Base-by-base conservation (phyloP, 1,139 yeast species). In the Magnusiomyces magnusii region DNA sequence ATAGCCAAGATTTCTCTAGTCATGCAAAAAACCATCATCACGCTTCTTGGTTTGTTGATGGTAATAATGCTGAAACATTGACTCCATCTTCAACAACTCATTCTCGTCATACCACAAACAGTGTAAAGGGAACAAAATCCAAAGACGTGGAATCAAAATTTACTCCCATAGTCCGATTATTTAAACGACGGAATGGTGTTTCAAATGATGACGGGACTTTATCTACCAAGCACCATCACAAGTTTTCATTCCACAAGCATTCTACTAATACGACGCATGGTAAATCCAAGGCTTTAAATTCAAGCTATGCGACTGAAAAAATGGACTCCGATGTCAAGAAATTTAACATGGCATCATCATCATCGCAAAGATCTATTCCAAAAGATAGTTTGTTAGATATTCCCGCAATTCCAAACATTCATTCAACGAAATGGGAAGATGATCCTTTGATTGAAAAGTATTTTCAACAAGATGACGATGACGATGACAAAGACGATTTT, bases 381-480 rank as follows among this genome's bases (percentile, higher is more conserved):
- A 51, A 36, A 23, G 36, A 36, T 31, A 51, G 54, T 24, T 24
- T 51, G 42, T n/a, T 41, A 5, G 47, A 41, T 17, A 41, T 41
- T 10, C 47, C 47, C 17, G 17, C 47, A 15, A 41, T 41, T 5
- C 47, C 54, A 17, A 36, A 28, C 27, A 51, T 36, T 23, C 44
- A 13, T 23, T n/a, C 53, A 2, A n/a, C 15, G 25, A 51, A 51
- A 9, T 51, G 54, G 54, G 54, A 51, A 51, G 31, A 51, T 5
- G 54, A 51, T 23, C 54, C 54, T 19, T 24, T 51, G 24, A 21
- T 51, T 17, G 54, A 51, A 25, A 10, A 51, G 19, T 51, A 51
- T 23, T 51, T 51, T 23, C 13, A 7, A 31, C 25, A 51, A 23
- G 13, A 31, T 7, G 36, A 31, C 36, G 47, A 41, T 5, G 19